phyloP scores from a whole-genome alignment of 73 alveolate genomes.

The Uronychia binucleata region DNA sequence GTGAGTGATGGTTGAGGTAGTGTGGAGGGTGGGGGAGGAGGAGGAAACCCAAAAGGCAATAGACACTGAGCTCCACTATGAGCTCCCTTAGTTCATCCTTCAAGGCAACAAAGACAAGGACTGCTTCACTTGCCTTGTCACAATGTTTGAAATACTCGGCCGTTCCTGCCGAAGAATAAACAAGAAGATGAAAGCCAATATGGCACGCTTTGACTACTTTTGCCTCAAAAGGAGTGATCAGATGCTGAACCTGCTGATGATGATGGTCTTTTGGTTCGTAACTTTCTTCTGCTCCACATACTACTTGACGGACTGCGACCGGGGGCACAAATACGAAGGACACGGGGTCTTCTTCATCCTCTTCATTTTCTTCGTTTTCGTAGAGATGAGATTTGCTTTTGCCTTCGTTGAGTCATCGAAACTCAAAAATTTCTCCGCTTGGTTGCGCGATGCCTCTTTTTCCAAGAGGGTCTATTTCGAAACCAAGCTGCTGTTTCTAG shows the following conservation, averaged over 20 bases:
- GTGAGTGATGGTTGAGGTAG: no score
- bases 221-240: no score
- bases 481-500: background rate
- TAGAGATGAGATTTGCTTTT: background rate
- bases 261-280: background rate
- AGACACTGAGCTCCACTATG: no score
- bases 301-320: background rate
- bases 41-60: no score
- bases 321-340: background rate
- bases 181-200: no score
- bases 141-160: no score
- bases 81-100: no score
- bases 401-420: background rate
- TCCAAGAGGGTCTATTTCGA: background rate
- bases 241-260: background rate
- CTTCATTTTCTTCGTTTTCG: background rate
- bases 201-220: no score
- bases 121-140: no score
- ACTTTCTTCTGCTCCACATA: background rate
- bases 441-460: background rate
- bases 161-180: no score
- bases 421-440: background rate
- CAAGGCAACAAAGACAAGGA: no score
- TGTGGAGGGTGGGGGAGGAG: no score
- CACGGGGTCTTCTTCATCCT: background rate